Percentiles rank a stretch among this genome's conserved stretches.
phyloP scores from a whole-genome alignment of 2,329 filamentous ascomycete genomes.

The Blastomyces silverae region DNA sequence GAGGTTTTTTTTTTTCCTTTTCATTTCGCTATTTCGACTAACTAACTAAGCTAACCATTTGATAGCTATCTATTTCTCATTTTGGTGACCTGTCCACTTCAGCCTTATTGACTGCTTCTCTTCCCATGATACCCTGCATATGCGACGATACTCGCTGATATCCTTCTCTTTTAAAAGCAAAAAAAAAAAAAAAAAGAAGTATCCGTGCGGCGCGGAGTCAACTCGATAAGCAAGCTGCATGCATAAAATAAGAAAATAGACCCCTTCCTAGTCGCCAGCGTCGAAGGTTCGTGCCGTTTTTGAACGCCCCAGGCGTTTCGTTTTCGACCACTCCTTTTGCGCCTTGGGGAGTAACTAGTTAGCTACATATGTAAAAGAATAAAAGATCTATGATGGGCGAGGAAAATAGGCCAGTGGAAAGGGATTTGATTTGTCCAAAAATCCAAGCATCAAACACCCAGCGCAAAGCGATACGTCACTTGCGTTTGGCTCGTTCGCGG shows the following conservation, averaged over 20 bases:
- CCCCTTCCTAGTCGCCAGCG: background rate
- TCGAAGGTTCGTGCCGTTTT: background rate
- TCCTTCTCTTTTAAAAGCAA: background rate
- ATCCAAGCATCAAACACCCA: background rate
- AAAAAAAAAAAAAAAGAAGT: background rate
- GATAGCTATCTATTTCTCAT: background rate
- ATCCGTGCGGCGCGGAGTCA: background rate
- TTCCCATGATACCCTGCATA: background rate
- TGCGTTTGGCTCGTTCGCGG: background rate
- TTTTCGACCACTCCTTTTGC: too few relatives aligned
- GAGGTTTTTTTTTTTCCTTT: background rate
- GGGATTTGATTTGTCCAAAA: background rate
- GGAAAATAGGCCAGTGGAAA: background rate
- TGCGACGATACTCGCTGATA: conserved; percentile 1
- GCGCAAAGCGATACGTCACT: background rate
- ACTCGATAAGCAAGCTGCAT: background rate
- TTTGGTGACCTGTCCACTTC: conserved; percentile 5
- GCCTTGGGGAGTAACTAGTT: too few relatives aligned
- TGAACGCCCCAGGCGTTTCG: too few relatives aligned
- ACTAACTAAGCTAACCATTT: too few relatives aligned
- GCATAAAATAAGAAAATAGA: conserved; percentile 3
- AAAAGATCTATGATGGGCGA: background rate
- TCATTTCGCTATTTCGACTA: background rate
- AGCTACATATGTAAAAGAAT: too few relatives aligned
- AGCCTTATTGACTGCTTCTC: background rate